Evolutionary conservation across 345 rosid genomes (phyloP), one percentile per base, ranked within the genome.

Genomic region (Linum lewisii): DNA sequence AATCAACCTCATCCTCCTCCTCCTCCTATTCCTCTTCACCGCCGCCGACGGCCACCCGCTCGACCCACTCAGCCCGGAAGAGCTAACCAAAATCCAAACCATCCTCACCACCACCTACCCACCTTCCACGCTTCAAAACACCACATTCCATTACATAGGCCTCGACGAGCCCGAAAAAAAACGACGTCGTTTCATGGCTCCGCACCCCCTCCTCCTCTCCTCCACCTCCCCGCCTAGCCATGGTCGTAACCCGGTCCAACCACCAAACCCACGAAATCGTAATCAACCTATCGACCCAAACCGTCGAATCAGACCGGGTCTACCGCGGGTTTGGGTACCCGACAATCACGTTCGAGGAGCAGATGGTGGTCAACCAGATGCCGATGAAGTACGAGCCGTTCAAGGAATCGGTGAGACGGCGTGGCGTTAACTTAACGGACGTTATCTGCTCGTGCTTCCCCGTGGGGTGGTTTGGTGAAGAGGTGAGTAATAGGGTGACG

Each of bases 131-230:
- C 3, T 7, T 7, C 11, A 38, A 38, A 62, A n/a, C 42, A 14
- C 71, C 36, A 56, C 62, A 13, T 74, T 78, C 74, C 78, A 74
- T 0, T 71, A 78, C 8, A 72, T 66, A 20, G 76, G 70, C 10
- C 56, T 78, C 16, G 74, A 74, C 38, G 77, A 74, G 24, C 78
- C 74, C 2, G 77, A n/a, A 74, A 16, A 78, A 78, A 61, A 47
- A 60, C 0, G 6, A 7, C 9, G 20, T 78, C 15, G 57, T 59
- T 2, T 58, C 66, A 8, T 69, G 79, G 77, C 55, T 72, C 8
- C 58, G 68, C 18, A 54, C 55, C 8, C 60, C 73, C 11, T 24
- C 10, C 2, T 1, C 24, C 19, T 45, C 63, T 45, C 18, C 58
- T 24, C 66, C 66, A 1, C 45, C 45, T 7, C 75, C 71, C 24